A percentile compares a stretch with the other conserved stretches of the same genome.
These are phyloP conservation scores for Solanum lycopersicoides DNA, from an alignment of 257 asterid species.

Conservation along the genomic window DNA sequence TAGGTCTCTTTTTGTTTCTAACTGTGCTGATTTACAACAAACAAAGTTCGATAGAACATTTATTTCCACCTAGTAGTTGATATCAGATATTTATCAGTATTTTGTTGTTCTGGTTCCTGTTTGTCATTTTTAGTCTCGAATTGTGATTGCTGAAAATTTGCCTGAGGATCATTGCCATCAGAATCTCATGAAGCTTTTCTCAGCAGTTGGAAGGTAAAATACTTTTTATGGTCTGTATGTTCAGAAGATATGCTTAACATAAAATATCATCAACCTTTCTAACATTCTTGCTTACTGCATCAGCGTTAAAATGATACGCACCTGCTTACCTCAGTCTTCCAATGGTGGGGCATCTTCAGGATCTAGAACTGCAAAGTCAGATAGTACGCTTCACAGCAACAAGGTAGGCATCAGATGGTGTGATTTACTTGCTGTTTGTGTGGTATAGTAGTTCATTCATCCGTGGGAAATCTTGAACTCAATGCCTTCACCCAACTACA, in stretches of 20 bases:
- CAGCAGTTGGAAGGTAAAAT: slow-evolving; percentile 72
- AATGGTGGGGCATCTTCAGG: slow-evolving; percentile 38
- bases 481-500: background rate
- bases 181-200: slow-evolving; percentile 76
- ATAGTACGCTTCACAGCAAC: slow-evolving; percentile 40
- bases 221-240: background rate
- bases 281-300: background rate
- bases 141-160: slow-evolving; percentile 73
- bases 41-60: background rate
- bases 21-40: background rate
- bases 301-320: slow-evolving; percentile 86
- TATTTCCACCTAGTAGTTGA: background rate
- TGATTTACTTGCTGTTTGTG: background rate
- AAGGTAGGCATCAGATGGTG: slow-evolving; percentile 38
- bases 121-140: slow-evolving; percentile 43
- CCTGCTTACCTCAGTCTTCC: slow-evolving; percentile 63
- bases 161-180: slow-evolving; percentile 94
- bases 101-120: background rate
- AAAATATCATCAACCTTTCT: background rate
- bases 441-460: background rate
- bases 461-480: background rate
- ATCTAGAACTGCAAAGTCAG: slow-evolving; percentile 54
- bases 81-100: background rate
- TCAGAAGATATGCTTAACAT: background rate
- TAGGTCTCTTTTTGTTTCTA: slow-evolving; percentile 16